Conservation (phyloP, 2,329 filamentous ascomycete species). For the Xylariales sp. region DNA sequence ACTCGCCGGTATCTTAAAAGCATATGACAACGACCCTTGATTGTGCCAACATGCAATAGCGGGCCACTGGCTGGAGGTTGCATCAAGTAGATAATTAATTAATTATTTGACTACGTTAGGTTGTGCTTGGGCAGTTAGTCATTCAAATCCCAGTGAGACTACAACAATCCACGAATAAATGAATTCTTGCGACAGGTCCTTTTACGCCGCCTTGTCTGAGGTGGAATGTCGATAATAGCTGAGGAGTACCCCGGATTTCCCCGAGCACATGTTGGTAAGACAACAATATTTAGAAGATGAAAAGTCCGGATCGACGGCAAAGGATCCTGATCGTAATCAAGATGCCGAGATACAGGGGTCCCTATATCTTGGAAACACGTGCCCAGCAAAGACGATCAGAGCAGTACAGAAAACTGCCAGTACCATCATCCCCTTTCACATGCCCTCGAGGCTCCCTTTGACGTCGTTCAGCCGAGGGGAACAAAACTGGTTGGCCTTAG, state of each 20-base stretch:
- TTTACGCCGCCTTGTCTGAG: neutral
- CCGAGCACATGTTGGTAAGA: slow-evolving; percentile 1
- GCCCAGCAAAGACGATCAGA: neutral
- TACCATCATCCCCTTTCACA: slow-evolving; percentile 14
- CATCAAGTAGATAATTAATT: no score
- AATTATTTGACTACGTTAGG: no score
- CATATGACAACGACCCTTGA: no score
- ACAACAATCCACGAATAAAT: no score
- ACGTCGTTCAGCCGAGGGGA: slow-evolving; percentile 21
- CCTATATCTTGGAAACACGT: neutral
- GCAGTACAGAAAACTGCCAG: neutral
- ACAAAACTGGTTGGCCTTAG: slow-evolving; percentile 1
- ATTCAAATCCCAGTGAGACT: no score
- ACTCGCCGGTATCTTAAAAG: no score
- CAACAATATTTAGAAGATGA: neutral
- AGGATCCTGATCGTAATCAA: neutral
- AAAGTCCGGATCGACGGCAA: neutral
- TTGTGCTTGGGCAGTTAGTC: no score
- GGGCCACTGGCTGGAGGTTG: no score
- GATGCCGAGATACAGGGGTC: slow-evolving; percentile 1
- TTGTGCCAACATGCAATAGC: no score
- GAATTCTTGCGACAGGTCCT: neutral
- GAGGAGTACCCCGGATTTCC: slow-evolving; percentile 22
- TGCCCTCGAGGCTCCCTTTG: neutral
- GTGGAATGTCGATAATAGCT: neutral